Evolutionary conservation across 129 eudicot species (phyloP).

Genomic region (Flaveria robusta): DNA sequence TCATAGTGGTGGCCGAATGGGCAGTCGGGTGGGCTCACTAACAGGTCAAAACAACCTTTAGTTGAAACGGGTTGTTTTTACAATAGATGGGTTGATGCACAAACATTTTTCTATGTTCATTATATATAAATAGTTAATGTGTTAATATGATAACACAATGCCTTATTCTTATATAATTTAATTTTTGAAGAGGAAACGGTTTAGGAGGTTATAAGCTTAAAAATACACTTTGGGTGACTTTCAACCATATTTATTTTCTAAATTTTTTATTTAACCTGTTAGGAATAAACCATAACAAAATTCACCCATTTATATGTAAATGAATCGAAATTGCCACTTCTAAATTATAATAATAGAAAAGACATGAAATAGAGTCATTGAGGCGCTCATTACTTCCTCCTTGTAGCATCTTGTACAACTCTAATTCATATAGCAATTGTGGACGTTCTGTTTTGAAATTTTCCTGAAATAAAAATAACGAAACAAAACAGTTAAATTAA

Average conservation of each 20-base stretch:
- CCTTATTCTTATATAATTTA: neutral
- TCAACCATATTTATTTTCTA: neutral
- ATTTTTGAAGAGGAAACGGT: neutral
- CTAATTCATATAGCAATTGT: constrained; percentile 83
- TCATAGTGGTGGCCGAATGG: neutral
- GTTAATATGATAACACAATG: neutral
- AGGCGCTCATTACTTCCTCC: constrained; percentile 86
- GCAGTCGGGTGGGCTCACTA: neutral
- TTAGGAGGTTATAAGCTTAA: neutral
- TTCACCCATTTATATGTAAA: neutral
- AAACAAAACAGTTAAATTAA: neutral
- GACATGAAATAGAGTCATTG: constrained; percentile 2
- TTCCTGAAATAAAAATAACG: constrained; percentile 56
- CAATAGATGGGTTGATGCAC: neutral
- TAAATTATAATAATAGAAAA: neutral
- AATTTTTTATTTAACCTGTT: neutral
- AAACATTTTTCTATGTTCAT: neutral
- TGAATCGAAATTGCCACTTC: neutral
- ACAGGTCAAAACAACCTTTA: neutral
- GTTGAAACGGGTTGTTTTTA: neutral
- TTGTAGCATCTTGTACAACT: constrained; percentile 86
- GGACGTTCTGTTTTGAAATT: constrained; percentile 94
- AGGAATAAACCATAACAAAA: neutral
- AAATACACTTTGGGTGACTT: neutral
- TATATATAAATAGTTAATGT: neutral